Evolutionary conservation across 2,329 filamentous ascomycete species (phyloP), one percentile per base, ranked within the genome.

Genomic region (Paracorniculantispora psalliotae): DNA sequence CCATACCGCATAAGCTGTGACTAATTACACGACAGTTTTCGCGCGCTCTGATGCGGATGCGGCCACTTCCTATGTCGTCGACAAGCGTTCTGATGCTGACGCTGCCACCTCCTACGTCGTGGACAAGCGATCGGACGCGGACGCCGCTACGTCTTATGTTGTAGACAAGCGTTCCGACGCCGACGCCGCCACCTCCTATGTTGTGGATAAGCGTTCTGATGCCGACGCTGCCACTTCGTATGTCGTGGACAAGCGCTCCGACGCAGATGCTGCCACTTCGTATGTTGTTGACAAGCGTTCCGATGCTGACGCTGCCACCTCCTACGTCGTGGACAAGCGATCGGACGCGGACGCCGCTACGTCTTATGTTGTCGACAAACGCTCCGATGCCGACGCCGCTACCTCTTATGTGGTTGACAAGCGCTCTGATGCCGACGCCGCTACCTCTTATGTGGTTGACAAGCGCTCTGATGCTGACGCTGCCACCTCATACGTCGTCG

Each of bases 401-500:
- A 48, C 46, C 9, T 1, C 17, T 0, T 48, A 48, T 13, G 26
- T 48, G 1, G 46, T 48, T 0, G 46, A 48, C 2, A 48, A 48
- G 46, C 46, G 46, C 9, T 48, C 46, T 1, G 46, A 54, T 19
- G 35, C 51, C 37, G 51, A 54, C 17, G 51, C 51, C 13, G 51
- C 51, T 8, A 54, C 51, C 12, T 2, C 35, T 1, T 57, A 57
- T 15, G 47, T 57, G 4, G 55, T 49, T 3, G 55, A 57, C 10
- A 57, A 57, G 46, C 55, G 55, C 3, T 57, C 55, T 0, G 55
- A 57, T 17, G 55, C 55, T 4, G 54, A 57, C 10, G 54, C 43
- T 3, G 54, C 54, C 5, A 57, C 54, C 19, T 6, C 17, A 13
- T 57, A 57, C n/a, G 35, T 57, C 13, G 54, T 49, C 4, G 55